Conservation (phyloP, 2,329 filamentous ascomycete genomes). For the Colletotrichum viniferum region DNA sequence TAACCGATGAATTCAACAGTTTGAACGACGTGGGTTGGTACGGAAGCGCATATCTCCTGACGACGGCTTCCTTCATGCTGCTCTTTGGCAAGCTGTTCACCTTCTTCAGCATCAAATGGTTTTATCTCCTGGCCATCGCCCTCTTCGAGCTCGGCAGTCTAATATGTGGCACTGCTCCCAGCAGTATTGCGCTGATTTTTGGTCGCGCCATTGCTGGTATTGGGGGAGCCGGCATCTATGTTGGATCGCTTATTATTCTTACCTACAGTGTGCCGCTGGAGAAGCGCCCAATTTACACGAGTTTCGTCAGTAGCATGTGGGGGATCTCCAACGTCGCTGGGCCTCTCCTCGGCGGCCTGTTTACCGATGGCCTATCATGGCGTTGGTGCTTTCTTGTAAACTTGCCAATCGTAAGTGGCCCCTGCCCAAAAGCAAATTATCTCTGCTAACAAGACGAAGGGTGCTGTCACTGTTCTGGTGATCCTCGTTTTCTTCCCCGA, state of each 20-base stretch:
- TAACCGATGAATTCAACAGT: constrained; percentile 46
- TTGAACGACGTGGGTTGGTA: constrained; percentile 57
- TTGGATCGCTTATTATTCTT: constrained; percentile 47
- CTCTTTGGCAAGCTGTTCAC: constrained; percentile 48
- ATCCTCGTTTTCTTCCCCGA: constrained; percentile 31
- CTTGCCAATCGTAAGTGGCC: constrained; percentile 35
- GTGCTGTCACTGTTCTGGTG: constrained; percentile 35
- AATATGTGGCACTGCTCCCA: constrained; percentile 39
- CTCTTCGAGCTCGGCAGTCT: constrained; percentile 49
- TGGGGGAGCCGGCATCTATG: constrained; percentile 51
- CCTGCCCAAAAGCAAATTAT: not conserved
- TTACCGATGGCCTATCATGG: constrained; percentile 40
- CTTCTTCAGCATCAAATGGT: constrained; percentile 47
- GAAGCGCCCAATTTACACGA: constrained; percentile 38
- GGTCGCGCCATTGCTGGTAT: constrained; percentile 39
- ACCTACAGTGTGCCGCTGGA: constrained; percentile 38
- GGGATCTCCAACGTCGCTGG: constrained; percentile 46
- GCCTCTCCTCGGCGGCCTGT: constrained; percentile 37
- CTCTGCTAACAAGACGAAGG: constrained; percentile 25
- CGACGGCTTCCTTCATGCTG: constrained; percentile 42
- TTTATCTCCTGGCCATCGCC: constrained; percentile 40
- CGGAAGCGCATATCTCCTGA: constrained; percentile 47
- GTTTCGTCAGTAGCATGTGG: constrained; percentile 47
- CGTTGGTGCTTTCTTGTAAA: constrained; percentile 48
- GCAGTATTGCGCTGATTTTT: constrained; percentile 36